Conservation (phyloP, 129 eudicot species). For the Flaveria ramosissima region DNA sequence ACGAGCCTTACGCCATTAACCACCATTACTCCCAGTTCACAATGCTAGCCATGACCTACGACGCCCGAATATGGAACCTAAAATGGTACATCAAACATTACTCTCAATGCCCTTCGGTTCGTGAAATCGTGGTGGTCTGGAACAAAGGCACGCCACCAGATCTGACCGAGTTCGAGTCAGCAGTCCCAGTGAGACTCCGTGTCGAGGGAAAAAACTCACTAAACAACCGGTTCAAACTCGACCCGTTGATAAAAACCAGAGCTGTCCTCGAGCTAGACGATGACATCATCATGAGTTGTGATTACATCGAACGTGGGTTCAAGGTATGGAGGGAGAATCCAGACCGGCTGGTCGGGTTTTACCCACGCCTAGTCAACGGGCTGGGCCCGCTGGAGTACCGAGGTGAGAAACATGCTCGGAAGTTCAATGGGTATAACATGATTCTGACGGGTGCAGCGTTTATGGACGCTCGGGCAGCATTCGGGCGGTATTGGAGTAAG, state of each 20-base stretch:
- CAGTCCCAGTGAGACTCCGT: constrained; percentile 78
- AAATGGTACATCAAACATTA: constrained; percentile 75
- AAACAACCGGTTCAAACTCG: constrained; percentile 72
- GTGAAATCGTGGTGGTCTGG: constrained; percentile 87
- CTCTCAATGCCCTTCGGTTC: constrained; percentile 81
- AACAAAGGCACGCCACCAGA: constrained; percentile 80
- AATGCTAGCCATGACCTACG: constrained; percentile 75
- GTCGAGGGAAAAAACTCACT: constrained; percentile 71
- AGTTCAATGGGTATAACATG: constrained; percentile 73
- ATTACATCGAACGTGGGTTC: constrained; percentile 86
- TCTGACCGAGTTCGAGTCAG: constrained; percentile 56
- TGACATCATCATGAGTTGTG: constrained; percentile 85
- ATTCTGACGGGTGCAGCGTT: constrained; percentile 91
- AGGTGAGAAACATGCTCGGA: constrained; percentile 78
- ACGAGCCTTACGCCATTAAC: constrained; percentile 53
- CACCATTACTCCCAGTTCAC: constrained; percentile 86
- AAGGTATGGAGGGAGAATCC: constrained; percentile 90
- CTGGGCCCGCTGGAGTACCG: constrained; percentile 53
- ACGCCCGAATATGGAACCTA: constrained; percentile 88
- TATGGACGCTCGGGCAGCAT: constrained; percentile 51
- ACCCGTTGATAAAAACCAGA: constrained; percentile 56
- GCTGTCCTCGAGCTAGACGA: constrained; percentile 90
- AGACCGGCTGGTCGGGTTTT: constrained; percentile 72
- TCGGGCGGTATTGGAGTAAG: constrained; percentile 76
- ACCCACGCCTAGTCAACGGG: constrained; percentile 70